These are phyloP conservation scores for Ophiognomonia clavigignenti-juglandacearum DNA, from an alignment of 2,329 filamentous ascomycete genomes.

Conservation along the genomic window DNA sequence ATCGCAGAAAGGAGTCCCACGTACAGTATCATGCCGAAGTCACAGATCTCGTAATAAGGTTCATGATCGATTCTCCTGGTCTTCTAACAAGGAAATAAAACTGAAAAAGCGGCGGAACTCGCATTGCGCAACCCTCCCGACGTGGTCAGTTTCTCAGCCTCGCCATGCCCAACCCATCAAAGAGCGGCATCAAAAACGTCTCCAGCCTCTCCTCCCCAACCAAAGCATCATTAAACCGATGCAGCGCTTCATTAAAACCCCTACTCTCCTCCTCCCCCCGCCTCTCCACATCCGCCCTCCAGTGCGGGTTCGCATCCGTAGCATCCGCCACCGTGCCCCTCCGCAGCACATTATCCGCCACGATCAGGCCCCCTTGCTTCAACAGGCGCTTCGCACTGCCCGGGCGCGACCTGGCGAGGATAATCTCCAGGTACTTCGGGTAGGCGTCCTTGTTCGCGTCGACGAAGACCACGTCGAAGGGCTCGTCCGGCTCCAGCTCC, in stretches of 20 bases:
- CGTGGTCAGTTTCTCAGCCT: constrained; percentile 24
- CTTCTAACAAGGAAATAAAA: too few relatives aligned
- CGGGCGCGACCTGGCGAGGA: constrained; percentile 39
- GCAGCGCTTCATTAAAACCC: constrained; percentile 16
- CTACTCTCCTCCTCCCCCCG: constrained; percentile 4
- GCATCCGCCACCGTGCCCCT: constrained; percentile 41
- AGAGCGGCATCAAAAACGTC: constrained; percentile 31
- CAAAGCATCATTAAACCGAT: constrained; percentile 31
- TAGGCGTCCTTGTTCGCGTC: constrained; percentile 52
- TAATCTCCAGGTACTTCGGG: constrained; percentile 39
- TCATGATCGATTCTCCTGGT: too few relatives aligned
- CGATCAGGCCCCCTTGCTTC: constrained; percentile 42
- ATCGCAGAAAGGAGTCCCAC: too few relatives aligned
- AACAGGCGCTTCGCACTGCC: constrained; percentile 36
- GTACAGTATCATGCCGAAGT: too few relatives aligned
- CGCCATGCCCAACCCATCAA: constrained; percentile 31
- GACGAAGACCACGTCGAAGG: constrained; percentile 51
- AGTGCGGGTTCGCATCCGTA: constrained; percentile 26
- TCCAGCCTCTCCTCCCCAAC: constrained; percentile 27
- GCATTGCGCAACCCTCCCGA: too few relatives aligned
- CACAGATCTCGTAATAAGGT: too few relatives aligned
- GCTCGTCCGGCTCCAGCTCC: constrained; percentile 30
- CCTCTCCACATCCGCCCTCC: constrained; percentile 5
- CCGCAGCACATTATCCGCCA: constrained; percentile 51
- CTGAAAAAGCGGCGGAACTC: too few relatives aligned